These are phyloP conservation scores for Leucocoprinus birnbaumii DNA, from an alignment of 768 basidiomycete genomes.

Conservation along the genomic window DNA sequence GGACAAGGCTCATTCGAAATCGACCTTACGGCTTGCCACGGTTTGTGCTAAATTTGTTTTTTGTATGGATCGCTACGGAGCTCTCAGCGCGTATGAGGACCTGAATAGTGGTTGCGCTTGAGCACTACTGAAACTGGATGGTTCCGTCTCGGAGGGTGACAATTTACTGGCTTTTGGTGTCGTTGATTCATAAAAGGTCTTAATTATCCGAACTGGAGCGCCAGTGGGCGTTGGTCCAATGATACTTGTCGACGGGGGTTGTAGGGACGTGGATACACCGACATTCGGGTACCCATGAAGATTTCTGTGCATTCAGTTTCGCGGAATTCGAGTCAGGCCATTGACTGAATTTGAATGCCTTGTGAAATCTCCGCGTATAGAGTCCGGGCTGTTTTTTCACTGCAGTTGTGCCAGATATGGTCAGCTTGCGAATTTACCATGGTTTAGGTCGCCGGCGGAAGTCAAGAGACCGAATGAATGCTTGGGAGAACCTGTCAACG, in stretches of 20 bases:
- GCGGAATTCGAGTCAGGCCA: not conserved
- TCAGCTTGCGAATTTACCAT: not conserved
- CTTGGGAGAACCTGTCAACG: not conserved
- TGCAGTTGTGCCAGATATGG: too few species aligned
- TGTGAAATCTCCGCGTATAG: not conserved
- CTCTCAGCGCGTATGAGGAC: conserved; percentile 2
- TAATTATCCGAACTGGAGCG: not conserved
- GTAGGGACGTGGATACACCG: not conserved
- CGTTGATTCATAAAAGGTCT: not conserved
- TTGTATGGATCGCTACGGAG: too few species aligned
- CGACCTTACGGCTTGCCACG: too few species aligned
- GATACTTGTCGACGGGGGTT: not conserved
- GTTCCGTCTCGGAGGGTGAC: conserved; percentile 1
- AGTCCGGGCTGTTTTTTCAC: too few species aligned
- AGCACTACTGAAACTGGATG: not conserved
- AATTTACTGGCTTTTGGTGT: too few species aligned
- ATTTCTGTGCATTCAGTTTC: too few species aligned
- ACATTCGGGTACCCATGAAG: too few species aligned
- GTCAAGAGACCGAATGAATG: not conserved
- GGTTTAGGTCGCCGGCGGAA: not conserved
- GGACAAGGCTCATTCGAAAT: too few species aligned
- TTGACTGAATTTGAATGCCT: not conserved
- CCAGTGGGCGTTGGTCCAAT: not conserved
- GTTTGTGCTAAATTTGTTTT: not conserved
- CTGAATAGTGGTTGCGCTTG: not conserved